These are phyloP conservation scores for Phalaenopsis equestris DNA, from an alignment of 106 monocot species.

Conservation along the genomic window DNA sequence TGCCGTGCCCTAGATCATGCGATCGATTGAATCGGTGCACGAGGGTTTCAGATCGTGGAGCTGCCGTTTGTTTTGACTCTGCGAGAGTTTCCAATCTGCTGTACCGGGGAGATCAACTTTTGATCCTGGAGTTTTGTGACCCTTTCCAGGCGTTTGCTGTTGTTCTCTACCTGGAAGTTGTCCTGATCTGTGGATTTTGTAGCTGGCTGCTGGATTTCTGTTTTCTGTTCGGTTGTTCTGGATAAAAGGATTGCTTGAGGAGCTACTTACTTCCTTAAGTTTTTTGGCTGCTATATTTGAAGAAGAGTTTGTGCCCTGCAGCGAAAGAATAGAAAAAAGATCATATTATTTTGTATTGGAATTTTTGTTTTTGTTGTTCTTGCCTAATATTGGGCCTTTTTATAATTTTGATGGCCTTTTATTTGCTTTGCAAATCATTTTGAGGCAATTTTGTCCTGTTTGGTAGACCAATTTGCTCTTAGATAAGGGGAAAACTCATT, in stretches of 20 bases:
- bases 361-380: slow-evolving; percentile 7
- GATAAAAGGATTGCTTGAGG: neutral
- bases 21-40: neutral
- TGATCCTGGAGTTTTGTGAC: neutral
- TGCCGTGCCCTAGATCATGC: neutral
- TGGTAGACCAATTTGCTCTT: slow-evolving; percentile 7
- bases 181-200: slow-evolving; percentile 1
- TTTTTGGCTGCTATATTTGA: neutral
- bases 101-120: neutral
- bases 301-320: neutral
- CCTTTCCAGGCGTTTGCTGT: too few relatives aligned
- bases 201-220: neutral
- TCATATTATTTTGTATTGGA: neutral
- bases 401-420: neutral
- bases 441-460: slow-evolving; percentile 2
- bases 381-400: slow-evolving; percentile 5
- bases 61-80: neutral
- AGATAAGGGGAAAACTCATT: neutral
- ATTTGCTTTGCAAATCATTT: slow-evolving; percentile 7
- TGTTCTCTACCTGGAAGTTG: neutral
- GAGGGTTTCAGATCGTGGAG: neutral
- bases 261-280: neutral
- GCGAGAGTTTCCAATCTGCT: neutral
- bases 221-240: neutral
- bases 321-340: neutral